Percentiles rank a stretch among this genome's conserved stretches.
These are phyloP conservation scores for Silene vulgaris DNA, from an alignment of 179 eudicot species.

Conservation along the genomic window DNA sequence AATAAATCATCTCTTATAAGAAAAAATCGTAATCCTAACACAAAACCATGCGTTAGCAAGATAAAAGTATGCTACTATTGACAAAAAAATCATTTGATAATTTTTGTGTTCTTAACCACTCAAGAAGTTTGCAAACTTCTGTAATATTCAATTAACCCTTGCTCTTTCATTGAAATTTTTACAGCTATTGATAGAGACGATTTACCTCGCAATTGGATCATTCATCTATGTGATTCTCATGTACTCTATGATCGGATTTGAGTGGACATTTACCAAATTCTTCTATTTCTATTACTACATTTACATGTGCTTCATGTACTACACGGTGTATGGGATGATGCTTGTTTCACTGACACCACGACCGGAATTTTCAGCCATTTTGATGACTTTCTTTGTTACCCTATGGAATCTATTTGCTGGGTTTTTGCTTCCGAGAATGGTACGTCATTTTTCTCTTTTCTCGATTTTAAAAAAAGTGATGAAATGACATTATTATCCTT, in stretches of 20 bases:
- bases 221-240: conserved; percentile 44
- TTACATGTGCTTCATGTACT: conserved; percentile 54
- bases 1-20: too few species aligned
- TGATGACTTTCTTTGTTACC: conserved; percentile 68
- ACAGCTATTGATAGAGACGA: conserved; percentile 64
- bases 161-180: not conserved
- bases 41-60: too few species aligned
- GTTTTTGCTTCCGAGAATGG: conserved; percentile 65
- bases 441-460: conserved; percentile 27
- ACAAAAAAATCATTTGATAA: too few species aligned
- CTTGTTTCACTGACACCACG: conserved; percentile 70
- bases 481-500: too few species aligned
- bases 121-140: too few species aligned
- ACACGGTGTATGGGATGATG: conserved; percentile 79
- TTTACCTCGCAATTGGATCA: conserved; percentile 47
- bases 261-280: conserved; percentile 48
- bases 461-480: too few species aligned
- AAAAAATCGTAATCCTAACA: too few species aligned
- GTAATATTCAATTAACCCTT: too few species aligned
- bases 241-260: conserved; percentile 75
- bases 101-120: too few species aligned
- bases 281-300: conserved; percentile 62
- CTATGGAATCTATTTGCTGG: conserved; percentile 88
- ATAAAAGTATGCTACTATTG: too few species aligned
- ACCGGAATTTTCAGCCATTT: conserved; percentile 59